phyloP scores from a whole-genome alignment of 1,284 basidiomycete genomes.

The Inonotus obliquus region DNA sequence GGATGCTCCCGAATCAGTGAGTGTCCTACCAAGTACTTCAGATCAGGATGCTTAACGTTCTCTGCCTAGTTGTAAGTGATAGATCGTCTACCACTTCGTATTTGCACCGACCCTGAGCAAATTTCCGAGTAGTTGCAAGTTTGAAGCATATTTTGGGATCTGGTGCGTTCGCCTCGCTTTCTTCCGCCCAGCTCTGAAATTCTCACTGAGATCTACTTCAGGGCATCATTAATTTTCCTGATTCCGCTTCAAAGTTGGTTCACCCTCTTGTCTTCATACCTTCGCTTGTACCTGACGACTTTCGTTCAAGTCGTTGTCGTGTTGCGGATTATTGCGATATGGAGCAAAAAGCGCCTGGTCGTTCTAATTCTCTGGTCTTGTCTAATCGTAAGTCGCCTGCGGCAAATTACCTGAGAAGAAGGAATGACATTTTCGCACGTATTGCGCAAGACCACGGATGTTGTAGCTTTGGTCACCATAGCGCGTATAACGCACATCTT shows the following conservation, averaged over 20 bases:
- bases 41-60: no score
- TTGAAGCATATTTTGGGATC: constrained; percentile 4
- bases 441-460: not conserved
- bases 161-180: constrained; percentile 1
- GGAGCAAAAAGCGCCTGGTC: not conserved
- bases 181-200: no score
- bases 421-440: not conserved
- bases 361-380: not conserved
- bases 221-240: constrained; percentile 1
- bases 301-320: constrained; percentile 1
- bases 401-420: not conserved
- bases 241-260: constrained; percentile 8
- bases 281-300: not conserved
- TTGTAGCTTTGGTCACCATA: not conserved
- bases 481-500: not conserved
- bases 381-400: not conserved
- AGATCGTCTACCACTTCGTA: not conserved
- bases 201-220: not conserved
- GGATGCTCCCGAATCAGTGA: constrained; percentile 1
- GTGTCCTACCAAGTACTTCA: no score
- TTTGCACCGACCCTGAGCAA: no score
- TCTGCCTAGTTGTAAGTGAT: constrained; percentile 1
- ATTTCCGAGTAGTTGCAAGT: not conserved
- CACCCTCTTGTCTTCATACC: not conserved
- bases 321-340: constrained; percentile 1